phyloP scores from a whole-genome alignment of 2,329 filamentous ascomycete genomes.

The Ophiostoma sp. region DNA sequence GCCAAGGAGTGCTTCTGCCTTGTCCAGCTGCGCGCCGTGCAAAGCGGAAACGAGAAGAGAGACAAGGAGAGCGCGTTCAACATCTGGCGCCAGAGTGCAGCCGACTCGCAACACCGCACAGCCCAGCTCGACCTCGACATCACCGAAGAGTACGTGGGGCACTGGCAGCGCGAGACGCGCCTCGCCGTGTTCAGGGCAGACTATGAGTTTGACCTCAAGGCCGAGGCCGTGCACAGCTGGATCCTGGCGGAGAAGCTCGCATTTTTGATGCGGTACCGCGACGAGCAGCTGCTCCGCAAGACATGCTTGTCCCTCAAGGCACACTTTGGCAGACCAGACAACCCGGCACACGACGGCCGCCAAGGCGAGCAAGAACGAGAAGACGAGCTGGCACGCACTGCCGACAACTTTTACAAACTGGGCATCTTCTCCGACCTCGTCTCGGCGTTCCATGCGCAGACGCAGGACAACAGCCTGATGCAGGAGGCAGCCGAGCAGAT shows the following conservation, averaged over 20 bases:
- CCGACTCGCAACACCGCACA: background rate
- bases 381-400: background rate
- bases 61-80: background rate
- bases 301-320: background rate
- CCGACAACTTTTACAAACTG: conserved; percentile 18
- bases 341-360: background rate
- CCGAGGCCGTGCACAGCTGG: conserved; percentile 30
- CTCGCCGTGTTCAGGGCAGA: conserved; percentile 28
- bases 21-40: conserved; percentile 19
- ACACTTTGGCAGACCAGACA: background rate
- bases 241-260: conserved; percentile 30
- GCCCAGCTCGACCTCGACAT: conserved; percentile 21
- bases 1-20: conserved; percentile 17
- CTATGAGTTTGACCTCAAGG: conserved; percentile 26
- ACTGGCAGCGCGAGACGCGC: conserved; percentile 32
- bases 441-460: background rate
- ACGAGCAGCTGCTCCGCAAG: conserved; percentile 25
- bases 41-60: background rate
- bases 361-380: background rate
- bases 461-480: background rate
- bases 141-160: conserved; percentile 27
- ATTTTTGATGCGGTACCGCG: conserved; percentile 29
- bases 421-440: conserved; percentile 9
- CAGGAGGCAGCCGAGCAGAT: conserved; percentile 17
- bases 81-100: conserved; percentile 18